Evolutionary conservation across 2,329 filamentous ascomycete genomes (phyloP), one percentile per base, ranked within the genome.

Genomic region (Macrophomina pseudophaseolina): DNA sequence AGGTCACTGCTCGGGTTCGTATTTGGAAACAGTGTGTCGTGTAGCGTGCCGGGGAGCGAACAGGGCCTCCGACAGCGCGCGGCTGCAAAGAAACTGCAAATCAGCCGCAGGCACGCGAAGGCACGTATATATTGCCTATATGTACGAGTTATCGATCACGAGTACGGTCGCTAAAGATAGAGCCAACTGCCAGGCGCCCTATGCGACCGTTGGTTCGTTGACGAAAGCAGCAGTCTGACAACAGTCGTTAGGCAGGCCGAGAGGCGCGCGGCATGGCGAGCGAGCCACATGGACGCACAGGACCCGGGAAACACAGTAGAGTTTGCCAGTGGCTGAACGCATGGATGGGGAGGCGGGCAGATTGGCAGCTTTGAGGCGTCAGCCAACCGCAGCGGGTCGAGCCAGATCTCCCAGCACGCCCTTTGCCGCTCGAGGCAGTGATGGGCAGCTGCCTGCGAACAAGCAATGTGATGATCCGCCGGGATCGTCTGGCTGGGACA

Each of bases 311-410:
- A 62, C 58, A 5, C 44, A 62, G 58, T 62, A 62, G 58, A 62
- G 58, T 62, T 58, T 66, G 64, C 53, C 53, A 49, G 64, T 66
- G 64, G 64, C 64, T 66, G 42, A 59, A 64, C 64, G 64, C 64
- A 58, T 66, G 64, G 64, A 66, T 66, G 64, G 64, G 64, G 64
- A 42, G 52, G 51, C 63, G 42, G 63, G 52, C 48, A 65, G 63
- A 65, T 65, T 65, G 51, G 63, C 60, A 65, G 49, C 51, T 46
- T 49, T 6, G 64, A 66, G 64, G 64, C 64, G 64, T 59, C 42
- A 66, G 64, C 64, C 64, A 66, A 59, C 64, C 64, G 64, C 63
- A 65, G 63, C 63, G 63, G 63, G 63, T 66, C 52, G 53, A 66
- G 64, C 64, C 52, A 30, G 52, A 54, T 51, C 9, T 62, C 42